Conservation (phyloP, 306 rosid species). For the Castanea sativa region DNA sequence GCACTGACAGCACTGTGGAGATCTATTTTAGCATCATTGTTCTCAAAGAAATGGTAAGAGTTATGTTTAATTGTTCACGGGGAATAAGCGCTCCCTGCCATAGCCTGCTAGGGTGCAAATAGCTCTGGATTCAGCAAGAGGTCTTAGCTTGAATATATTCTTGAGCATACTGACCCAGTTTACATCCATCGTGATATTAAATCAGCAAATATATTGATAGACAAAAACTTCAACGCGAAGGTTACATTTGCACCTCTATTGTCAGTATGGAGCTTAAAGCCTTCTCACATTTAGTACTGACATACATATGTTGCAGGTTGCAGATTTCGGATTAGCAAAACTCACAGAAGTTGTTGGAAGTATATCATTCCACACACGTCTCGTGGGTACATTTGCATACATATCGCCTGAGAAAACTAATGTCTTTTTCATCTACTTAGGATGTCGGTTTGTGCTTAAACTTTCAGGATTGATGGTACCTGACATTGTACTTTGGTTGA, state of each 20-base stretch:
- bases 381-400: constrained; percentile 89
- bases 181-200: constrained; percentile 95
- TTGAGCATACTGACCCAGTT: constrained; percentile 93
- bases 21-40: background rate
- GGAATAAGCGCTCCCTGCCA: constrained; percentile 58
- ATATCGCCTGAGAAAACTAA: constrained; percentile 82
- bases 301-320: constrained; percentile 55
- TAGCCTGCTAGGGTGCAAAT: constrained; percentile 91
- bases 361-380: constrained; percentile 73
- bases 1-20: background rate
- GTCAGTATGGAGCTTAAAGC: constrained; percentile 6
- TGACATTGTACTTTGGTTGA: background rate
- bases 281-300: constrained; percentile 18
- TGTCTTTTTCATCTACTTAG: background rate
- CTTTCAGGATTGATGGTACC: background rate
- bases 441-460: background rate
- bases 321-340: constrained; percentile 89
- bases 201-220: constrained; percentile 91
- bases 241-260: constrained; percentile 31
- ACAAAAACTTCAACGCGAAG: constrained; percentile 76
- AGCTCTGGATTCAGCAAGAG: constrained; percentile 96
- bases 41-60: constrained; percentile 3
- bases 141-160: constrained; percentile 79
- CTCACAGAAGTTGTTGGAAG: constrained; percentile 78
- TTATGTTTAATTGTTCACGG: constrained; percentile 32